Conservation (phyloP, 2,329 filamentous ascomycete species). For the Alternaria sp. region DNA sequence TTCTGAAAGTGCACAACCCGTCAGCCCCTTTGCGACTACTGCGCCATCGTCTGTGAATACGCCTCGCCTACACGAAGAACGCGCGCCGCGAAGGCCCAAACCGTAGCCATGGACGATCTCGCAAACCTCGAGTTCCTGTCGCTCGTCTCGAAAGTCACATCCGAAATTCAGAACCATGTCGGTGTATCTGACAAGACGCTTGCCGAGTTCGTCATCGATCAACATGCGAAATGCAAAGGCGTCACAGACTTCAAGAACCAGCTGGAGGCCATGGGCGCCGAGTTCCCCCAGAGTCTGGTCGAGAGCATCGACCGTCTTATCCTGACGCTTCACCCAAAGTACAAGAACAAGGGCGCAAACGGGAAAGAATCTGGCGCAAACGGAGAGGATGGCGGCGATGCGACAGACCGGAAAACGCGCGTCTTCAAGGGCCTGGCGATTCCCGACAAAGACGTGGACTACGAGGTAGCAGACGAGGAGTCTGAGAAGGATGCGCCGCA, state of each 20-base stretch:
- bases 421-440: slow-evolving; percentile 92
- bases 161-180: slow-evolving; percentile 92
- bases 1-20: background rate
- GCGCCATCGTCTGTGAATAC: background rate
- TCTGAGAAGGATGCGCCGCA: slow-evolving; percentile 51
- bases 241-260: slow-evolving; percentile 77
- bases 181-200: slow-evolving; percentile 93
- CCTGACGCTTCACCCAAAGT: slow-evolving; percentile 87
- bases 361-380: slow-evolving; percentile 49
- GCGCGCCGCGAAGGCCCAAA: slow-evolving; percentile 6
- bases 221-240: slow-evolving; percentile 77
- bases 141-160: slow-evolving; percentile 92
- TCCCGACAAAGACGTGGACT: slow-evolving; percentile 74
- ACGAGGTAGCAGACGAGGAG: slow-evolving; percentile 59
- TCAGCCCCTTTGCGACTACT: background rate
- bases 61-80: slow-evolving; percentile 6
- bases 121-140: slow-evolving; percentile 91
- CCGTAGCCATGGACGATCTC: slow-evolving; percentile 79
- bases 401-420: slow-evolving; percentile 75
- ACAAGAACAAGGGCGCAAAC: slow-evolving; percentile 66
- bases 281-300: slow-evolving; percentile 84
- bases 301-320: slow-evolving; percentile 92
- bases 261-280: slow-evolving; percentile 79
- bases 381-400: slow-evolving; percentile 61
- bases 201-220: slow-evolving; percentile 93